phyloP scores from a whole-genome alignment of 352 stramenopile species.

The Globisporangium camurandrum region DNA sequence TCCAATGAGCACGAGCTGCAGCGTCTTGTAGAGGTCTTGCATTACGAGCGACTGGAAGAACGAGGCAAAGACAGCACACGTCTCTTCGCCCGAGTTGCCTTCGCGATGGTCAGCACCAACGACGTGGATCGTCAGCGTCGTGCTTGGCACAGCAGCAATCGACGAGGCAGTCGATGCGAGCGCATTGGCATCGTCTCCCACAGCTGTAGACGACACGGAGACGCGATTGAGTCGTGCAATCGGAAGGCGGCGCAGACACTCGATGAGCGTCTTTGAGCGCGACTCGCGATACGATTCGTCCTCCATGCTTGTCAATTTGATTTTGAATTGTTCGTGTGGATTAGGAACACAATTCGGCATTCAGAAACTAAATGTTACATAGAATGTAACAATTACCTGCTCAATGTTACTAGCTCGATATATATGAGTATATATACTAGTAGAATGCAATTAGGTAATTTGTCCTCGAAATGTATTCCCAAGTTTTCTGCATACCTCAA shows the following conservation, averaged over 20 bases:
- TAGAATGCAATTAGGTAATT: no score
- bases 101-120: constrained; percentile 74
- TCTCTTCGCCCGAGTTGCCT: constrained; percentile 50
- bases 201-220: not conserved
- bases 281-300: constrained; percentile 6
- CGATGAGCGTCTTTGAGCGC: constrained; percentile 25
- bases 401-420: no score
- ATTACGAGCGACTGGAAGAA: constrained; percentile 36
- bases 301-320: constrained; percentile 5
- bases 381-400: no score
- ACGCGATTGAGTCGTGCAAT: constrained; percentile 2
- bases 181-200: not conserved
- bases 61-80: constrained; percentile 40
- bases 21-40: constrained; percentile 21
- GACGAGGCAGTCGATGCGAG: not conserved
- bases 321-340: not conserved
- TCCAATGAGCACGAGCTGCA: constrained; percentile 62
- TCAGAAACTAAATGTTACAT: no score
- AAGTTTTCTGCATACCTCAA: no score
- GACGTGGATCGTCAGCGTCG: constrained; percentile 48
- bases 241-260: constrained; percentile 24
- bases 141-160: not conserved
- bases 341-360: not conserved
- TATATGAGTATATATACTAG: no score
- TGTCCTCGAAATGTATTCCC: no score